A percentile compares a stretch with the other conserved stretches of the same genome.
Conservation (phyloP, 2,329 filamentous ascomycete species). For the Phoma sp. region DNA sequence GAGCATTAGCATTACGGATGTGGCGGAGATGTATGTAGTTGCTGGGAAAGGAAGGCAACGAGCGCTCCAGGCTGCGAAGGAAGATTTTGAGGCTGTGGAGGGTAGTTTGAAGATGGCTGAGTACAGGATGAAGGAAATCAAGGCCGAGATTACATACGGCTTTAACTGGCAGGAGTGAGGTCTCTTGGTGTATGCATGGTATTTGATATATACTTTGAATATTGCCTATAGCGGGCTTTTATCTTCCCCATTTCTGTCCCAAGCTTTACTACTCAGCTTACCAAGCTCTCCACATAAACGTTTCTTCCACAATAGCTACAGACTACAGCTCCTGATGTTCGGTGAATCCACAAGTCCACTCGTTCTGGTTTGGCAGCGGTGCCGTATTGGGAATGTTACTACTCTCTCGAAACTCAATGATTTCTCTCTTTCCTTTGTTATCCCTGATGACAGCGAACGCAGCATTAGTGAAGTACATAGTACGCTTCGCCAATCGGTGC, state of each 20-base stretch:
- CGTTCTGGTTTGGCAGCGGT: conserved; percentile 28
- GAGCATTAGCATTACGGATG: conserved; percentile 17
- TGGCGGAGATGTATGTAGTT: conserved; percentile 22
- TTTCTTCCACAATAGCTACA: no score
- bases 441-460: conserved; percentile 40
- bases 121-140: conserved; percentile 9
- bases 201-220: no score
- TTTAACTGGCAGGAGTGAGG: not conserved
- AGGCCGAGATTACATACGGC: conserved; percentile 13
- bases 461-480: conserved; percentile 42
- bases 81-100: conserved; percentile 23
- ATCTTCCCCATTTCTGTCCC: no score
- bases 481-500: conserved; percentile 26
- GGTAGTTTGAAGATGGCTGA: conserved; percentile 12
- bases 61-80: conserved; percentile 23
- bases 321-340: not conserved
- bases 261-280: no score
- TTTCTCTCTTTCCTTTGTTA: conserved; percentile 33
- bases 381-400: conserved; percentile 42
- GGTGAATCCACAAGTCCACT: conserved; percentile 34
- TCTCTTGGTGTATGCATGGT: no score
- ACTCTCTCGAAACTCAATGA: conserved; percentile 43
- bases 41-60: conserved; percentile 13
- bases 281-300: no score
- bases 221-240: no score